These are phyloP conservation scores for Colletotrichum zoysiae DNA, from an alignment of 2,329 filamentous ascomycete species.

Conservation along the genomic window DNA sequence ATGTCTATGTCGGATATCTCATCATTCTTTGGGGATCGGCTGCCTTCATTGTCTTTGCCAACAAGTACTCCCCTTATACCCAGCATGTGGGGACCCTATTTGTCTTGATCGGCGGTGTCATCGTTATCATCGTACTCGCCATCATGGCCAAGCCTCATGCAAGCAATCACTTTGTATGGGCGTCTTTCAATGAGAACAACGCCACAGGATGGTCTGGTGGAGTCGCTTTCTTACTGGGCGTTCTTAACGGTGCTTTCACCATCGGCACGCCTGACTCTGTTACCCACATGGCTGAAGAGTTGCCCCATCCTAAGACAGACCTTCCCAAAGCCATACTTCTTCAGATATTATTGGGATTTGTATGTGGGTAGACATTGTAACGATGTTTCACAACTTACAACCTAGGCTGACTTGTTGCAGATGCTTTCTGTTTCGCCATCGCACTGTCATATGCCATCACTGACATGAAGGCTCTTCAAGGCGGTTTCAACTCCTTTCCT, in stretches of 20 bases:
- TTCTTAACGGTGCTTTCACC: constrained; percentile 76
- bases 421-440: constrained; percentile 66
- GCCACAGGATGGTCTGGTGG: constrained; percentile 67
- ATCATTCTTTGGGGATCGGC: constrained; percentile 67
- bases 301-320: constrained; percentile 61
- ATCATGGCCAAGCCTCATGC: constrained; percentile 67
- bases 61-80: constrained; percentile 67
- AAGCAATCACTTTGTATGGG: constrained; percentile 66
- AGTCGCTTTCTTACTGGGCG: constrained; percentile 74
- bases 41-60: constrained; percentile 67
- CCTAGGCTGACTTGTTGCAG: constrained; percentile 58
- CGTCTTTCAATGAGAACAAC: constrained; percentile 60
- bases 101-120: constrained; percentile 63
- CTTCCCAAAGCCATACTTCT: constrained; percentile 65
- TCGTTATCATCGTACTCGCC: constrained; percentile 64
- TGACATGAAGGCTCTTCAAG: constrained; percentile 65
- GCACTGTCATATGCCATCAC: constrained; percentile 67
- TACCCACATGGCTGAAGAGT: constrained; percentile 72
- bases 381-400: constrained; percentile 49
- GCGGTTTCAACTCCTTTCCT: constrained; percentile 66
- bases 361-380: constrained; percentile 54
- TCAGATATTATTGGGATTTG: constrained; percentile 59
- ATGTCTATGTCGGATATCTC: constrained; percentile 70
- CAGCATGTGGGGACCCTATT: constrained; percentile 66
- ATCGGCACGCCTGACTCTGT: constrained; percentile 75